Evolutionary conservation across 108 stramenopile species (phyloP).

Genomic region (Nitzschia palea): DNA sequence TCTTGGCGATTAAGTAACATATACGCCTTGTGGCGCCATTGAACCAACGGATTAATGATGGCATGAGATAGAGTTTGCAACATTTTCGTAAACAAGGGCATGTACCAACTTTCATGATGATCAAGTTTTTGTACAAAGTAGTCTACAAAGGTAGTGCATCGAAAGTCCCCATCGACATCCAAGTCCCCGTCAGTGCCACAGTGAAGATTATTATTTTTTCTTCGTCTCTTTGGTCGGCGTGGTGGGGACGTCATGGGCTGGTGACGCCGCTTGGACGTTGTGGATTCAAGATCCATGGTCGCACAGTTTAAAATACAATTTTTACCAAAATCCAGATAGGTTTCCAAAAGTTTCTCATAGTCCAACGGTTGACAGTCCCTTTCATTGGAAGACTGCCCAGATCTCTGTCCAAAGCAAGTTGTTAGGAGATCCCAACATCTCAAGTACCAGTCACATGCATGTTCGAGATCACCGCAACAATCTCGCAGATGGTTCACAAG

Average conservation of each 20-base stretch:
- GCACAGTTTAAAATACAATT: slow-evolving; percentile 17
- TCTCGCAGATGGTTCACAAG: slow-evolving; percentile 42
- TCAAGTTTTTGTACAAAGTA: slow-evolving; percentile 8
- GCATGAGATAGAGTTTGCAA: slow-evolving; percentile 15
- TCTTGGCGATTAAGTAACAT: slow-evolving; percentile 21
- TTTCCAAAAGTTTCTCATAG: slow-evolving; percentile 7
- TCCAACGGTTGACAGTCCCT: background rate
- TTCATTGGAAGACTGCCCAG: slow-evolving; percentile 8
- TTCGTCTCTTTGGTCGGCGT: slow-evolving; percentile 25
- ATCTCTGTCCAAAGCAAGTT: slow-evolving; percentile 18
- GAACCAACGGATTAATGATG: slow-evolving; percentile 21
- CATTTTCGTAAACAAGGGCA: slow-evolving; percentile 19
- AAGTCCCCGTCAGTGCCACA: background rate
- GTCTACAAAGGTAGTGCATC: slow-evolving; percentile 11
- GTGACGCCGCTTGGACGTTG: slow-evolving; percentile 22
- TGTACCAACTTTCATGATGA: slow-evolving; percentile 4
- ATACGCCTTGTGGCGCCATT: slow-evolving; percentile 28
- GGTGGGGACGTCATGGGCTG: background rate
- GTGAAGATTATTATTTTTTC: background rate
- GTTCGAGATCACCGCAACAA: slow-evolving; percentile 29
- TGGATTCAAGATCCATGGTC: slow-evolving; percentile 20
- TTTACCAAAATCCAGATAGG: slow-evolving; percentile 30
- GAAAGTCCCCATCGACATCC: slow-evolving; percentile 13
- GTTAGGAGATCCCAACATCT: slow-evolving; percentile 32
- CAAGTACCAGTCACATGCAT: slow-evolving; percentile 43